A percentile compares a stretch with the other conserved stretches of the same genome.
Evolutionary conservation across 169 alveolate genomes (phyloP).

Genomic region (Sarcocystis neurona): DNA sequence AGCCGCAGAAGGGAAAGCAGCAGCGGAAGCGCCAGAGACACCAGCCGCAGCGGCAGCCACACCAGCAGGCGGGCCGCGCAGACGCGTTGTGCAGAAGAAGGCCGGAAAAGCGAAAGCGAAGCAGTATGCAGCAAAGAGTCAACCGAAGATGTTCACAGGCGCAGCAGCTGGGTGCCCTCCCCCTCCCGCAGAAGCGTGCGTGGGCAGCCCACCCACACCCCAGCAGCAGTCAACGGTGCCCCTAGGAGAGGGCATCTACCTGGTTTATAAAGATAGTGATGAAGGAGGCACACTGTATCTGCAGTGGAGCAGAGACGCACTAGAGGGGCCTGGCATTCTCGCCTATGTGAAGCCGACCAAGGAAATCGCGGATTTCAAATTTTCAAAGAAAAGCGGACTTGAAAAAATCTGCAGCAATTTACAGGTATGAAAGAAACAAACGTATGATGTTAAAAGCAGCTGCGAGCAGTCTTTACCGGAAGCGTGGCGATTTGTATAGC

Average conservation of each 20-base stretch:
- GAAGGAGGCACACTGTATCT: slow-evolving; percentile 28
- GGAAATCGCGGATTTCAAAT: slow-evolving; percentile 53
- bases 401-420: slow-evolving; percentile 1
- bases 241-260: slow-evolving; percentile 48
- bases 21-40: not conserved
- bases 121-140: slow-evolving; percentile 51
- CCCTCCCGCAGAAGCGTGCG: slow-evolving; percentile 59
- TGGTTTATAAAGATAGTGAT: slow-evolving; percentile 28
- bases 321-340: slow-evolving; percentile 43
- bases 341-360: slow-evolving; percentile 50
- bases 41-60: slow-evolving; percentile 30
- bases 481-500: too few species aligned
- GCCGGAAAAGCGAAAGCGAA: slow-evolving; percentile 21
- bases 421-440: slow-evolving; percentile 10
- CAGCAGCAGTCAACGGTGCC: slow-evolving; percentile 9
- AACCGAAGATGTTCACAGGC: slow-evolving; percentile 53
- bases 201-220: slow-evolving; percentile 47
- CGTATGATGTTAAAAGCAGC: too few species aligned
- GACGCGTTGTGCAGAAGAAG: not conserved
- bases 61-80: not conserved
- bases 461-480: too few species aligned
- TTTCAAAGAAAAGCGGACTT: slow-evolving; percentile 40
- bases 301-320: slow-evolving; percentile 54
- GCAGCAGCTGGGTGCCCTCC: slow-evolving; percentile 59
- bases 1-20: not conserved